phyloP scores from a whole-genome alignment of 306 rosid genomes.

The Vicia sativa region DNA sequence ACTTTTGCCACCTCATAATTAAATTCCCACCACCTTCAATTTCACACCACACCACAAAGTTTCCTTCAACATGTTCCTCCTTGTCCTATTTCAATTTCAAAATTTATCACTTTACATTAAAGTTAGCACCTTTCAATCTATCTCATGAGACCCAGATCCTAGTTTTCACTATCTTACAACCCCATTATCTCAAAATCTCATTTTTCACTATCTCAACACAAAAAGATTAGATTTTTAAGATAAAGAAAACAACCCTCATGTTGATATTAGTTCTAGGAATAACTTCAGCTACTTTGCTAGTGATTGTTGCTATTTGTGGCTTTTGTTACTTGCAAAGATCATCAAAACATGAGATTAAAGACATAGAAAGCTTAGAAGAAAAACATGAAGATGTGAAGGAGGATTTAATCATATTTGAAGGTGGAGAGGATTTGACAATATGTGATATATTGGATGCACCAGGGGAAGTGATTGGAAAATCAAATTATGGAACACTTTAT shows the following conservation, averaged over 20 bases:
- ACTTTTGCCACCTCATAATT: constrained; percentile 21
- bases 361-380: constrained; percentile 60
- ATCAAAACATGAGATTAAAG: constrained; percentile 44
- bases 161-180: constrained; percentile 7
- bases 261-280: constrained; percentile 56
- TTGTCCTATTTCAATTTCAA: constrained; percentile 42
- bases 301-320: constrained; percentile 48
- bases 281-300: constrained; percentile 41
- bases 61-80: constrained; percentile 49
- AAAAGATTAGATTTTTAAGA: constrained; percentile 20
- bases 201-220: constrained; percentile 11
- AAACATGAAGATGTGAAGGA: constrained; percentile 51
- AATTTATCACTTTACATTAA: constrained; percentile 27
- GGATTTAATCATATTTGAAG: constrained; percentile 66
- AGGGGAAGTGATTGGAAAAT: constrained; percentile 94
- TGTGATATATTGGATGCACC: constrained; percentile 93
- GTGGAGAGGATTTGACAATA: constrained; percentile 74
- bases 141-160: constrained; percentile 49
- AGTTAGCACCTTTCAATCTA: constrained; percentile 14
- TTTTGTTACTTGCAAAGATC: constrained; percentile 49
- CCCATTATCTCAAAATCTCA: constrained; percentile 20
- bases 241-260: constrained; percentile 48
- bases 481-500: constrained; percentile 82
- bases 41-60: constrained; percentile 40
- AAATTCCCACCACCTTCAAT: constrained; percentile 29